Evolutionary conservation across 139 green algal species (phyloP), one percentile per base, ranked within the genome.

Genomic region (Coelastrella sp.): DNA sequence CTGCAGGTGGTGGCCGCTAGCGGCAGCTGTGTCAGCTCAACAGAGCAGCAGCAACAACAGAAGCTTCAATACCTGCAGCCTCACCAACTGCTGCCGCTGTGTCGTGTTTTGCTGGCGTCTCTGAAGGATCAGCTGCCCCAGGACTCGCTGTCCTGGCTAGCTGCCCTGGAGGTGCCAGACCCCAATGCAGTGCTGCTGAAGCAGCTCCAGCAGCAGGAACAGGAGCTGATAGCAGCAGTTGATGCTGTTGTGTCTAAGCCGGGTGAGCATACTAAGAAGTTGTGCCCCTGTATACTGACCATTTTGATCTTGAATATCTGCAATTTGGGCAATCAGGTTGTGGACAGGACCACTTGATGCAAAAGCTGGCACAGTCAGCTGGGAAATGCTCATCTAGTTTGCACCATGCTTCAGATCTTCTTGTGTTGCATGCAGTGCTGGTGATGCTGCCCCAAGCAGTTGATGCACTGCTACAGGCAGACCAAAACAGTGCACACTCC

Each of bases 141-240:
- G 25, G 82, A 87, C 27, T 87, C 82, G 10, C 15, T 87, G 82
- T 56, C 72, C 60, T 87, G 84, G 84, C 84, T 88, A 49, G 84
- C 84, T 65, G 84, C 84, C 20, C 68, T 81, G 70, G 84, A 88
- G 84, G 35, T 88, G 35, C 49, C 84, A 27, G 84, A 88, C 22
- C 20, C 84, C 17, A 75, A 75, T 81, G 84, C 68, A 72, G 49
- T 58, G 20, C 22, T 24, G 84, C 35, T 88, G 68, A 11, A 68
- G 56, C 35, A 81, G 84, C 84, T 63, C 25, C 49, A 75, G 84
- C 68, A 80, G 68, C 84, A 75, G 15, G 84, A 88, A 68, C 8
- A 60, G 22, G 49, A 88, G 49, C 25, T 88, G 6, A 25, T 88
- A 15, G 84, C 84, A 58, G 84, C 84, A 20, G 68, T 88, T 49